Conservation (phyloP, 1,284 basidiomycete genomes). For the Ceratobasidium sp. region DNA sequence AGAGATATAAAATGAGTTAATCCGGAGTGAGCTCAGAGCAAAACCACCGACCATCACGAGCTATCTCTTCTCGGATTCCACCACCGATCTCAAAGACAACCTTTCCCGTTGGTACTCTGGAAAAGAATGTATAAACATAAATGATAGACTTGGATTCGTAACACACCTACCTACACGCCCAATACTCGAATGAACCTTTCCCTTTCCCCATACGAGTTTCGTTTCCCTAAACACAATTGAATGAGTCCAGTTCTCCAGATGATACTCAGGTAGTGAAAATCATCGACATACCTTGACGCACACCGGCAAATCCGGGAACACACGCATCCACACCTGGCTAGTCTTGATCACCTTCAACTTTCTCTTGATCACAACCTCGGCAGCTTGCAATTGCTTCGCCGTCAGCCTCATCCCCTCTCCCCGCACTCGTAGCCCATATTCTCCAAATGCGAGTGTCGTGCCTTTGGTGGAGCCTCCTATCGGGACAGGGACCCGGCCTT, state of each 20-base stretch:
- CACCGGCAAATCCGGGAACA: slow-evolving; percentile 97
- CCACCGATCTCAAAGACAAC: slow-evolving; percentile 97
- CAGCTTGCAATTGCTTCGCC: slow-evolving; percentile 91
- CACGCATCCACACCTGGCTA: slow-evolving; percentile 86
- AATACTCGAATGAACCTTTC: slow-evolving; percentile 97
- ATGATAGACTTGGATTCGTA: slow-evolving; percentile 2
- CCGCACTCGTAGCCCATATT: slow-evolving; percentile 92
- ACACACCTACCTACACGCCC: slow-evolving; percentile 86
- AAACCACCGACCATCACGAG: slow-evolving; percentile 82
- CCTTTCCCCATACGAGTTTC: slow-evolving; percentile 99
- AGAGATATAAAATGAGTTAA: slow-evolving; percentile 33
- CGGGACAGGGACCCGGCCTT: slow-evolving; percentile 86
- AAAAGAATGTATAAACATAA: background rate
- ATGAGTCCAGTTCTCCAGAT: too few species aligned
- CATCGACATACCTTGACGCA: slow-evolving; percentile 86
- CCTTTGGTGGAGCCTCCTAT: slow-evolving; percentile 93
- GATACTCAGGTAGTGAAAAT: too few species aligned
- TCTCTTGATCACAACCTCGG: slow-evolving; percentile 90
- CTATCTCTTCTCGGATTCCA: slow-evolving; percentile 90
- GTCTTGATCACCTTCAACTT: slow-evolving; percentile 95
- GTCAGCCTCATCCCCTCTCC: slow-evolving; percentile 83
- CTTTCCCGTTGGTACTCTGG: slow-evolving; percentile 88
- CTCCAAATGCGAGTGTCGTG: slow-evolving; percentile 91
- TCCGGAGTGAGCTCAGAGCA: slow-evolving; percentile 7
- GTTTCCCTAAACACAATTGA: slow-evolving; percentile 94